Evolutionary conservation across 2,329 filamentous ascomycete species (phyloP), one percentile per base, ranked within the genome.

Genomic region (Colletotrichum cereale): DNA sequence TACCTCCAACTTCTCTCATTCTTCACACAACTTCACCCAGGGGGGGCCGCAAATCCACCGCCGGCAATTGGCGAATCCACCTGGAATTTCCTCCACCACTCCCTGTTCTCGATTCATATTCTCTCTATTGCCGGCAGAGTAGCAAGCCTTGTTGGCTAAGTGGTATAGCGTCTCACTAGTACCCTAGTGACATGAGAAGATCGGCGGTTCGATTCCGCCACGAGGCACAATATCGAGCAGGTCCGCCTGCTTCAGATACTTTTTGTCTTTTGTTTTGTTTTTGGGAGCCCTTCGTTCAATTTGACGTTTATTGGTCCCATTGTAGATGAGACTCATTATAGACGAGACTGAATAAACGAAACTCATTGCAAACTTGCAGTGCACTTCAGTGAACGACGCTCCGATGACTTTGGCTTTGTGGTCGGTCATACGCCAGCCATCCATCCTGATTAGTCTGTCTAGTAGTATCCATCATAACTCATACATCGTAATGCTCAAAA

Each of bases 401-500:
- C 8, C 31, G 31, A 34, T 5, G 31, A 34, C 8, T 47, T n/a
- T n/a, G n/a, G n/a, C n/a, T n/a, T n/a, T n/a, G n/a, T n/a, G n/a
- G n/a, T n/a, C n/a, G n/a, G n/a, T n/a, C n/a, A n/a, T n/a, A n/a
- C n/a, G n/a, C n/a, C n/a, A n/a, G n/a, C n/a, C n/a, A n/a, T n/a
- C n/a, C n/a, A 40, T 57, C 14, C 16, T 24, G 14, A 11, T 44
- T 36, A 40, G 14, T 24, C 6, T 12, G 21, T 65, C 42, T 44
- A 52, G 8, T 21, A 18, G 29, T 42, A 42, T 53, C 16, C 16
- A 34, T 65, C 31, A 21, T 12, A 14, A 18, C 21, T 47, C 21
- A 3, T n/a, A n/a, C n/a, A 36, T 36, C 34, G 18, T n/a, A 53
- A 24, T 38, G 60, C 26, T 62, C 21, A 76, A 68, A 88, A 86